Evolutionary conservation across 1,284 basidiomycete species (phyloP).

Genomic region (Rhodotorula glutinis): DNA sequence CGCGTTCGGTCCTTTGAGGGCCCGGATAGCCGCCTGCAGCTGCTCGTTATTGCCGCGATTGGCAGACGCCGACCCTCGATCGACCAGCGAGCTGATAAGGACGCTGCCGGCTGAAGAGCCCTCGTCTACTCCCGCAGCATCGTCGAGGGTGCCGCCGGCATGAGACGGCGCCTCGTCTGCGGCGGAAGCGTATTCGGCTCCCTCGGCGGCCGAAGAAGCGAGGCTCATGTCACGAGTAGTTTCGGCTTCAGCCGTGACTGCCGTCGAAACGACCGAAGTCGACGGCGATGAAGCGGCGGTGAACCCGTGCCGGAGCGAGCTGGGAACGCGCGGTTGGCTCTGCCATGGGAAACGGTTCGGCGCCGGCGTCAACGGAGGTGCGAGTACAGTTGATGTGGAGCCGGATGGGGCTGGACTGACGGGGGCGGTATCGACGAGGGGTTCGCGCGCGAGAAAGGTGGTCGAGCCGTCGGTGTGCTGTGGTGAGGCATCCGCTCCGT

Average conservation of each 20-base stretch:
- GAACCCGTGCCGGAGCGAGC: slow-evolving; percentile 24
- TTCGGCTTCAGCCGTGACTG: background rate
- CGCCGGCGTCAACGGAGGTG: background rate
- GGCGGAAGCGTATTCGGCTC: too few relatives aligned
- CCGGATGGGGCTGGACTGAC: background rate
- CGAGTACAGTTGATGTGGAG: background rate
- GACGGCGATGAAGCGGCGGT: slow-evolving; percentile 13
- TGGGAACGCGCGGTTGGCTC: slow-evolving; percentile 28
- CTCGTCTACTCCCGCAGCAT: background rate
- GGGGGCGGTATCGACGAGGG: too few relatives aligned
- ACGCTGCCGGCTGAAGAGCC: slow-evolving; percentile 16
- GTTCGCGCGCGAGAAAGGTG: background rate
- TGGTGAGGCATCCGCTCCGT: background rate
- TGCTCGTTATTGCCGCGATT: slow-evolving; percentile 17
- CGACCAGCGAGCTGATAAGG: slow-evolving; percentile 19
- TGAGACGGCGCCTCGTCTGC: background rate
- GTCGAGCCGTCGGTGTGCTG: background rate
- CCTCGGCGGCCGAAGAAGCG: background rate
- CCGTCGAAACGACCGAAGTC: slow-evolving; percentile 2
- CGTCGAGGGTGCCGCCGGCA: background rate
- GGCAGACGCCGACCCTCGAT: background rate
- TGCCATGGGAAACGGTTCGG: slow-evolving; percentile 10
- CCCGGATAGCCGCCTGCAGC: slow-evolving; percentile 31
- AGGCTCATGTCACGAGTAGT: slow-evolving; percentile 2
- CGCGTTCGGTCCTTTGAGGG: slow-evolving; percentile 23